Conservation (phyloP, 306 rosid genomes). For the Gastrolobium bilobum region DNA sequence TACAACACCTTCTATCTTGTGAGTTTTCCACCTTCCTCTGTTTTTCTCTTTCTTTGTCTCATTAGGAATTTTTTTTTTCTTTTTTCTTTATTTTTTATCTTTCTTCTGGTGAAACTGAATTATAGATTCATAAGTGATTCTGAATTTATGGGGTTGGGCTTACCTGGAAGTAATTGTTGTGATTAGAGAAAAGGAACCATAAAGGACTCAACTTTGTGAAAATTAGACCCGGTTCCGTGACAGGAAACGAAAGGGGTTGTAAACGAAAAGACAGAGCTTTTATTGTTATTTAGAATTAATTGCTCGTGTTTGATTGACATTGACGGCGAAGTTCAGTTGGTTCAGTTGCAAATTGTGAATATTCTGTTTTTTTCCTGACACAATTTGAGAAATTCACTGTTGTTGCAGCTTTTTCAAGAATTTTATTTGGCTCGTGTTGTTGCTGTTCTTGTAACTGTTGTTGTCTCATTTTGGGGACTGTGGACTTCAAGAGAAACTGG, state of each 20-base stretch:
- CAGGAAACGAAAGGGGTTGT: not conserved
- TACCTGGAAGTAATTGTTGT: not conserved
- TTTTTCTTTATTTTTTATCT: too few species aligned
- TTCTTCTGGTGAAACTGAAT: conserved; percentile 23
- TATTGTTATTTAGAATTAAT: not conserved
- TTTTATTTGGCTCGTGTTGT: not conserved
- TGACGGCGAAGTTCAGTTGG: not conserved
- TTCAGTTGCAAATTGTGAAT: not conserved
- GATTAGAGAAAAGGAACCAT: not conserved
- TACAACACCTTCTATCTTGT: conserved; percentile 31
- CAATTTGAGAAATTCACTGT: not conserved
- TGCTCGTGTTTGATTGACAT: not conserved
- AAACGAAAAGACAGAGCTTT: not conserved
- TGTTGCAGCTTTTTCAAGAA: not conserved
- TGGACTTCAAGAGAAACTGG: not conserved
- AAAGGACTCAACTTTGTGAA: not conserved
- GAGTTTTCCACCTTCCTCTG: conserved; percentile 23
- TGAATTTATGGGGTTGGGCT: not conserved
- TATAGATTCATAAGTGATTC: not conserved
- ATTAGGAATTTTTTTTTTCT: too few species aligned
- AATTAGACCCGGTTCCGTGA: not conserved
- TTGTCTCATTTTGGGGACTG: not conserved
- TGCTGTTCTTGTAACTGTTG: not conserved
- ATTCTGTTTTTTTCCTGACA: not conserved
- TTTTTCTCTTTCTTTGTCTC: not conserved